These are phyloP conservation scores for Paramecium sexaurelia DNA, from an alignment of 73 alveolate species.

Conservation along the genomic window DNA sequence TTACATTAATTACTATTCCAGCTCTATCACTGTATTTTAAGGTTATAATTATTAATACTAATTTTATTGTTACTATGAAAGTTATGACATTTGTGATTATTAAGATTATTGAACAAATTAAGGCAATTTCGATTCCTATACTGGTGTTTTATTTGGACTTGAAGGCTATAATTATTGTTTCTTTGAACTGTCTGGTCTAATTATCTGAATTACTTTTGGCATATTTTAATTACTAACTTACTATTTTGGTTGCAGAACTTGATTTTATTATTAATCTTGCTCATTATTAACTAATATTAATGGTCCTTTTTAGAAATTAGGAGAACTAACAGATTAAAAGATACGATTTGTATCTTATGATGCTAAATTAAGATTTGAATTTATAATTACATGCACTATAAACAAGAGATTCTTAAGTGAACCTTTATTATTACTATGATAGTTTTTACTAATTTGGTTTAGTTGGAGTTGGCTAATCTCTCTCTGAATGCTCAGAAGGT, in stretches of 20 bases:
- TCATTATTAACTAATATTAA: slow-evolving; percentile 11
- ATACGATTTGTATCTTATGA: slow-evolving; percentile 32
- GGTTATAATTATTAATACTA: not conserved
- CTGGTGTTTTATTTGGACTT: slow-evolving; percentile 19
- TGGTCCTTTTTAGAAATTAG: slow-evolving; percentile 36
- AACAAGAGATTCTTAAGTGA: slow-evolving; percentile 49
- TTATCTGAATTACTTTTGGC: not conserved
- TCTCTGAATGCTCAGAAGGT: slow-evolving; percentile 39
- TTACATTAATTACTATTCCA: not conserved
- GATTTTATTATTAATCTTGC: not conserved
- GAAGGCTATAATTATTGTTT: not conserved
- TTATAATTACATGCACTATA: slow-evolving; percentile 8
- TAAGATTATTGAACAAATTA: not conserved
- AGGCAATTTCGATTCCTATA: not conserved
- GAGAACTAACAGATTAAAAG: not conserved
- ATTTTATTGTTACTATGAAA: not conserved
- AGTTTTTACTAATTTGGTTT: not conserved
- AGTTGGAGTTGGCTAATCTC: slow-evolving; percentile 24
- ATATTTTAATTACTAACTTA: slow-evolving; percentile 13
- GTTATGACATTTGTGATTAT: not conserved
- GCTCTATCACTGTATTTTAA: not conserved
- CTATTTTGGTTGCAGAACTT: slow-evolving; percentile 6
- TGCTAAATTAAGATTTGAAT: slow-evolving; percentile 10
- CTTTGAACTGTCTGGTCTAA: slow-evolving; percentile 3
- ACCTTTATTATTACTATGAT: not conserved